Evolutionary conservation across 176 grass and related monocot species (phyloP).

Genomic region (Zizania latifolia): DNA sequence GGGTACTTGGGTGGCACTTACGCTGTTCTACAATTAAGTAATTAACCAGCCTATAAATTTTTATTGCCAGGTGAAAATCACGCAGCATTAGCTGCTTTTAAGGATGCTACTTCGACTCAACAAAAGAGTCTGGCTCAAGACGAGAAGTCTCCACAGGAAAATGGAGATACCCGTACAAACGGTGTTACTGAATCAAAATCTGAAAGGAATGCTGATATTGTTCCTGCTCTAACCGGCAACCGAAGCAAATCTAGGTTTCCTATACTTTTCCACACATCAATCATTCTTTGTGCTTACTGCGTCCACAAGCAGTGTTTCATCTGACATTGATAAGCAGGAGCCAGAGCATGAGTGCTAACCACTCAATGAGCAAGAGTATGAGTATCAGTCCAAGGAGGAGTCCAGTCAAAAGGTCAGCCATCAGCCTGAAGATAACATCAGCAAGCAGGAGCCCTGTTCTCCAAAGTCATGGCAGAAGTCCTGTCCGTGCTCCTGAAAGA

Average conservation of each 20-base stretch:
- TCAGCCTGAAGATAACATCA: slow-evolving; percentile 36
- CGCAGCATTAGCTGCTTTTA: slow-evolving; percentile 27
- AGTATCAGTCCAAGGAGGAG: slow-evolving; percentile 84
- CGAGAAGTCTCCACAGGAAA: slow-evolving; percentile 48
- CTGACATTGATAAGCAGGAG: slow-evolving; percentile 79
- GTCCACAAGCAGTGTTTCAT: slow-evolving; percentile 52
- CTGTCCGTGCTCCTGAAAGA: slow-evolving; percentile 16
- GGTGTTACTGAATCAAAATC: slow-evolving; percentile 43
- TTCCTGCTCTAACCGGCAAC: slow-evolving; percentile 41
- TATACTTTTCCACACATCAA: slow-evolving; percentile 40
- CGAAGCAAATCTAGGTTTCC: slow-evolving; percentile 90
- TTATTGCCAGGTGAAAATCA: slow-evolving; percentile 50
- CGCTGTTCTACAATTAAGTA: not conserved
- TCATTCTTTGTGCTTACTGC: slow-evolving; percentile 58
- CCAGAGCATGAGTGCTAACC: slow-evolving; percentile 61
- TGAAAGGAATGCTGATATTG: slow-evolving; percentile 31
- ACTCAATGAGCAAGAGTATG: slow-evolving; percentile 94
- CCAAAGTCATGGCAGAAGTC: slow-evolving; percentile 39
- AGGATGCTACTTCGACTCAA: slow-evolving; percentile 44
- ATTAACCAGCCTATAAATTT: not conserved
- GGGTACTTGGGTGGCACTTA: not conserved
- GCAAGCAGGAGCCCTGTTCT: slow-evolving; percentile 43
- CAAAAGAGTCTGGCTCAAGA: slow-evolving; percentile 41
- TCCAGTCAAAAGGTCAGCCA: slow-evolving; percentile 36
- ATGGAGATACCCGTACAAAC: slow-evolving; percentile 60